Evolutionary conservation across 257 asterid species (phyloP).

Genomic region (Salvia splendens): DNA sequence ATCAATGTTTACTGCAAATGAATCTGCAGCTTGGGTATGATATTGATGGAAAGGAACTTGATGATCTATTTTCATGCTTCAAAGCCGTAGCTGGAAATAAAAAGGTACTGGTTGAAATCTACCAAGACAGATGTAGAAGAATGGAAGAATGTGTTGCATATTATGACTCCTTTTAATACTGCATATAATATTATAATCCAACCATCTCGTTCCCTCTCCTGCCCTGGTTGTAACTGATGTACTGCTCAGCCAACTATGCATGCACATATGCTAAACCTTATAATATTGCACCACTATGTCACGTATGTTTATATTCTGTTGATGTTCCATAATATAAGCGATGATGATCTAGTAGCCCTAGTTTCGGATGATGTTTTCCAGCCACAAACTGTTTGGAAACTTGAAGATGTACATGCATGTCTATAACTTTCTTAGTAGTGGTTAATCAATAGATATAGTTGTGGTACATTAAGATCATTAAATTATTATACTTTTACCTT

Average conservation of each 20-base stretch:
- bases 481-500: conserved; percentile 11
- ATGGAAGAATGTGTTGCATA: conserved; percentile 9
- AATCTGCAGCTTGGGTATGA: conserved; percentile 82
- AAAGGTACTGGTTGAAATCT: conserved; percentile 56
- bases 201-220: too few relatives aligned
- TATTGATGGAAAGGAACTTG: conserved; percentile 80
- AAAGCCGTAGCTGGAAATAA: conserved; percentile 90
- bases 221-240: too few relatives aligned
- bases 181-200: too few relatives aligned
- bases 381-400: conserved; percentile 78
- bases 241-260: too few relatives aligned
- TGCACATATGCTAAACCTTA: too few relatives aligned
- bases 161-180: neutral
- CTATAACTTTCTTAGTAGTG: conserved; percentile 19
- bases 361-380: conserved; percentile 89
- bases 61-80: conserved; percentile 87
- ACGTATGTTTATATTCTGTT: conserved; percentile 20
- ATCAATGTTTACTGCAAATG: conserved; percentile 9
- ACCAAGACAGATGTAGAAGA: neutral
- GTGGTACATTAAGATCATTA: conserved; percentile 13
- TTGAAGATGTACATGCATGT: conserved; percentile 77
- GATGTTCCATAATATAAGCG: conserved; percentile 62
- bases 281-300: neutral
- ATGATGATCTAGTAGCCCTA: conserved; percentile 87
- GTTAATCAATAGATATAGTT: conserved; percentile 18